Percentiles rank a stretch among this genome's conserved stretches.
phyloP scores from a whole-genome alignment of 805 yeast genomes.

The Saturnispora mendoncae region DNA sequence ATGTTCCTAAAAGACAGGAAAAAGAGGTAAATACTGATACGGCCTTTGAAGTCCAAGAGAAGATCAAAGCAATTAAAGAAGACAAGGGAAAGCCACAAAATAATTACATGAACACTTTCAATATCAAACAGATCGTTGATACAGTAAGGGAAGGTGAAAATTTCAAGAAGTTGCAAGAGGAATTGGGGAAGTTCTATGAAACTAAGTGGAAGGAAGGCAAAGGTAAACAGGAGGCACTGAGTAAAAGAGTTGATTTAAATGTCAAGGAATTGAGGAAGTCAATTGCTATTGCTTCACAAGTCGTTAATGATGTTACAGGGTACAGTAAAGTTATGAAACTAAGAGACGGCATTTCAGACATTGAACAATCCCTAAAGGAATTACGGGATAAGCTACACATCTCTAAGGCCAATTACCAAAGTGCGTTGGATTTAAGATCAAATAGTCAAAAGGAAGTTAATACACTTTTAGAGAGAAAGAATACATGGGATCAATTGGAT shows the following conservation, averaged over 20 bases:
- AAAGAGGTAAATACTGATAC: not conserved
- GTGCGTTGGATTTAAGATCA: conserved; percentile 56
- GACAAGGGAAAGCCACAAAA: conserved; percentile 2
- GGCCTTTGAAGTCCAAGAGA: no score
- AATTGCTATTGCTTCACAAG: conserved; percentile 49
- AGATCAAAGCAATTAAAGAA: conserved; percentile 4
- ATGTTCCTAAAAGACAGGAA: conserved; percentile 5
- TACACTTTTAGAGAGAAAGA: conserved; percentile 77
- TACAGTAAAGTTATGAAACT: conserved; percentile 71
- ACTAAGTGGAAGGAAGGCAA: conserved; percentile 17
- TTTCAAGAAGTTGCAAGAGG: conserved; percentile 26
- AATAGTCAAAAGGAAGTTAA: conserved; percentile 77
- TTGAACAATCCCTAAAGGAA: conserved; percentile 43
- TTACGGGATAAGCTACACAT: conserved; percentile 40
- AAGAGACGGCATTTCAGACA: conserved; percentile 47
- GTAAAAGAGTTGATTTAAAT: conserved; percentile 39
- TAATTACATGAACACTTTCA: conserved; percentile 9
- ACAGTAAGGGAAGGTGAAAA: conserved; percentile 27
- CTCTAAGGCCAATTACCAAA: conserved; percentile 44
- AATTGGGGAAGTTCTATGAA: conserved; percentile 24
- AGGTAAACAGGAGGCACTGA: conserved; percentile 30
- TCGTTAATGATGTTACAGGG: conserved; percentile 87
- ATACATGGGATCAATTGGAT: conserved; percentile 71
- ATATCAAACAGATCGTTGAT: conserved; percentile 18
- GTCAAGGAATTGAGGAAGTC: conserved; percentile 50